Conservation (phyloP, 2,329 filamentous ascomycete species). For the Didymella sp. region DNA sequence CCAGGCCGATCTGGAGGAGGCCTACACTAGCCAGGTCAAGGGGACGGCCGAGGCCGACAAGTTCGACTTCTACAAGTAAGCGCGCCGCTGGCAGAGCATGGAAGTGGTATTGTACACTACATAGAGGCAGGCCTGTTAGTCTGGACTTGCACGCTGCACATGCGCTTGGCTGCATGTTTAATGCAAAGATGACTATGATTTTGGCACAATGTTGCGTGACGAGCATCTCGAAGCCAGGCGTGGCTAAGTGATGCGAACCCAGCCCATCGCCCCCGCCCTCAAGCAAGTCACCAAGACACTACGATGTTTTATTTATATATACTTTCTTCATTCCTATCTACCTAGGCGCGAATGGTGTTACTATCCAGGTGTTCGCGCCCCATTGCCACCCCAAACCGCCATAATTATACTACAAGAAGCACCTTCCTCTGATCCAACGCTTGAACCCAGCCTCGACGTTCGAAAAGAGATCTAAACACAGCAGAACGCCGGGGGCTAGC, state of each 20-base stretch:
- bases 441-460: neutral
- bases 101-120: conserved; percentile 32
- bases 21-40: conserved; percentile 97
- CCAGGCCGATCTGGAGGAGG: conserved; percentile 93
- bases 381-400: neutral
- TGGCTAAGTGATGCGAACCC: no score
- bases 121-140: conserved; percentile 22
- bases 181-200: conserved; percentile 15
- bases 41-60: conserved; percentile 72
- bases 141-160: conserved; percentile 9
- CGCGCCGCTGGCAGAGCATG: conserved; percentile 1
- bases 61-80: conserved; percentile 72
- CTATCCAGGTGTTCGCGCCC: neutral
- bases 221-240: neutral
- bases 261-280: no score
- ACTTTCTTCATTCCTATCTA: neutral
- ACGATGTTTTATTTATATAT: neutral
- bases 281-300: neutral
- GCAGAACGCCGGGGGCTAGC: conserved; percentile 2
- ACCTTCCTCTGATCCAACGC: neutral
- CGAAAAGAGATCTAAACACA: conserved; percentile 8
- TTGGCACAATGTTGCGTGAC: neutral
- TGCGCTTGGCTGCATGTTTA: conserved; percentile 9
- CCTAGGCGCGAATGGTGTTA: neutral
- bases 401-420: conserved; percentile 1